Evolutionary conservation across 352 stramenopile species (phyloP).

Genomic region (Phytophthora quininea): DNA sequence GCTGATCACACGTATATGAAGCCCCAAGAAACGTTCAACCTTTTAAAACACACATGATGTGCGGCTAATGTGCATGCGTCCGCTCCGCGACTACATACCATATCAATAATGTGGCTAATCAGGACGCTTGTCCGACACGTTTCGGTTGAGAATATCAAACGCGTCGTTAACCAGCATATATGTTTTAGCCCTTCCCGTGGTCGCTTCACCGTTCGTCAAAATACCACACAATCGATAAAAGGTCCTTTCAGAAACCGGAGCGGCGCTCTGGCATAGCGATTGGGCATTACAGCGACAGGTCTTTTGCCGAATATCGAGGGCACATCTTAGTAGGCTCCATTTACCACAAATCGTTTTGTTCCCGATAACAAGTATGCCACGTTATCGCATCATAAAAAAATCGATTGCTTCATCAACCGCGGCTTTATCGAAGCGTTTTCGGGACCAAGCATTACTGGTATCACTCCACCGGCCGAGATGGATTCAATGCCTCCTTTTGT

Average conservation of each 20-base stretch:
- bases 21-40: slow-evolving; percentile 11
- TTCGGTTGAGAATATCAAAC: slow-evolving; percentile 1
- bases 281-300: neutral
- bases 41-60: slow-evolving; percentile 1
- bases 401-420: neutral
- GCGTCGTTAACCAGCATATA: slow-evolving; percentile 8
- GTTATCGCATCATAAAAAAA: slow-evolving; percentile 14
- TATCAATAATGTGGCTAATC: neutral
- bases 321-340: slow-evolving; percentile 6
- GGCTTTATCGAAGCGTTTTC: neutral
- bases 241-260: neutral
- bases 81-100: neutral
- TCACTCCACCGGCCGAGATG: no score
- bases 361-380: neutral
- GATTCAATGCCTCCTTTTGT: no score
- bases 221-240: slow-evolving; percentile 2
- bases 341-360: slow-evolving; percentile 10
- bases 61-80: neutral
- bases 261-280: neutral
- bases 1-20: slow-evolving; percentile 2
- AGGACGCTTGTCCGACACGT: neutral
- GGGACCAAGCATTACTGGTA: no score
- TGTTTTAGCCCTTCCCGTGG: neutral
- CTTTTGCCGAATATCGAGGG: slow-evolving; percentile 3
- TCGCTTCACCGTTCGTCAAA: slow-evolving; percentile 12